A percentile compares a stretch with the other conserved stretches of the same genome.
Evolutionary conservation across 2,329 filamentous ascomycete species (phyloP).

Genomic region (Bisporella sp.): DNA sequence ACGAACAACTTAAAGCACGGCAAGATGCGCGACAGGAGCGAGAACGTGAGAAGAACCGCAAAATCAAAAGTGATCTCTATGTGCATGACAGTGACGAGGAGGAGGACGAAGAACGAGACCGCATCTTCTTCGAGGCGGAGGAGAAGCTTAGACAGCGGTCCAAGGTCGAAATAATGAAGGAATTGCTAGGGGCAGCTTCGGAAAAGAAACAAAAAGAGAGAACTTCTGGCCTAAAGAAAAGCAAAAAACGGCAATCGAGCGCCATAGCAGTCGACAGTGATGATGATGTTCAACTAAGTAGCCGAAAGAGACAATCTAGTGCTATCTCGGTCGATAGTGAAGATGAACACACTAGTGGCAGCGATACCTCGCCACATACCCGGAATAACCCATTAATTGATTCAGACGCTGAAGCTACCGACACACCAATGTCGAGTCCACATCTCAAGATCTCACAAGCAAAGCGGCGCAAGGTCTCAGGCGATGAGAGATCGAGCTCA

Average conservation of each 20-base stretch:
- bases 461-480: conserved; percentile 32
- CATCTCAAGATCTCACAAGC: conserved; percentile 24
- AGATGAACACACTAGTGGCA: conserved; percentile 24
- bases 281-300: conserved; percentile 13
- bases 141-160: conserved; percentile 52
- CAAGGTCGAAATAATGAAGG: conserved; percentile 24
- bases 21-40: conserved; percentile 56
- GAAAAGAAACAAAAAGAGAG: conserved; percentile 12
- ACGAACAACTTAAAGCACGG: conserved; percentile 54
- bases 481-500: conserved; percentile 22
- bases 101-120: conserved; percentile 67
- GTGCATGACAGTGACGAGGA: conserved; percentile 86
- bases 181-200: conserved; percentile 18
- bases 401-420: conserved; percentile 27
- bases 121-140: conserved; percentile 72
- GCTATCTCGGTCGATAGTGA: conserved; percentile 21
- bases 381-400: conserved; percentile 22
- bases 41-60: conserved; percentile 68
- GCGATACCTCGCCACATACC: conserved; percentile 11
- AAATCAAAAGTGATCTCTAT: conserved; percentile 78
- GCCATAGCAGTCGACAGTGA: conserved; percentile 23
- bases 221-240: conserved; percentile 9
- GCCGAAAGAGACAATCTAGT: conserved; percentile 9
- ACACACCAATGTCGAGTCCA: conserved; percentile 35
- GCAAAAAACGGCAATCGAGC: conserved; percentile 17